phyloP scores from a whole-genome alignment of 140 eudicot genomes.

The Flaveria floridana region DNA sequence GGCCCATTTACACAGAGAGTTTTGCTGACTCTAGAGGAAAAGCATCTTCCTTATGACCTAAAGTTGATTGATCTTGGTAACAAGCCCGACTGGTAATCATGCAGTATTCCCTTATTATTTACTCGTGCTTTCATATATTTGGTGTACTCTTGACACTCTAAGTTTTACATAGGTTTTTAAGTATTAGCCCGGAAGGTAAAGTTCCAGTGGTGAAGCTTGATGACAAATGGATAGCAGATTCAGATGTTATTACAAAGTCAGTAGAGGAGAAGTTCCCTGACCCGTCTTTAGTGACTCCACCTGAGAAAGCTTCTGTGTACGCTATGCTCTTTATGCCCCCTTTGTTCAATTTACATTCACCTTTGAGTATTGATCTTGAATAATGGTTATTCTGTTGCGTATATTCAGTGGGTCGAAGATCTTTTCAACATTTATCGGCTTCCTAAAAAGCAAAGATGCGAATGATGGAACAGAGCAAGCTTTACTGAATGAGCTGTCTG shows the following conservation, averaged over 20 bases:
- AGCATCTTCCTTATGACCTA: slow-evolving; percentile 73
- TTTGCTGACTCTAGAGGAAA: slow-evolving; percentile 84
- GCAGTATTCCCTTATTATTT: neutral
- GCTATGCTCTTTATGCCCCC: slow-evolving; percentile 20
- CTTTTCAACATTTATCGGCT: slow-evolving; percentile 74
- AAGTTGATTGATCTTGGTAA: slow-evolving; percentile 67
- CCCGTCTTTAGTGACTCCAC: slow-evolving; percentile 76
- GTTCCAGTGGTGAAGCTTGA: slow-evolving; percentile 81
- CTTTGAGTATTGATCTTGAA: neutral
- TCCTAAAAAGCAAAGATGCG: slow-evolving; percentile 86
- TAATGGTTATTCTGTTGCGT: neutral
- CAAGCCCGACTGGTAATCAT: slow-evolving; percentile 83
- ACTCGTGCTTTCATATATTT: neutral
- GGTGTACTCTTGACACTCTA: neutral
- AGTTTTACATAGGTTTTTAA: slow-evolving; percentile 52
- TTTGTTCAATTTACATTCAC: neutral
- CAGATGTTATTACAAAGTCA: slow-evolving; percentile 84
- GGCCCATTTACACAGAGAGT: slow-evolving; percentile 96
- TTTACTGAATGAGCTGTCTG: slow-evolving; percentile 60
- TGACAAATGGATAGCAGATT: slow-evolving; percentile 95
- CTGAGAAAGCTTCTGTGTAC: slow-evolving; percentile 89
- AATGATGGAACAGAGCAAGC: slow-evolving; percentile 93
- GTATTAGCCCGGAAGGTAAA: slow-evolving; percentile 86
- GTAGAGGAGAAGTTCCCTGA: slow-evolving; percentile 83
- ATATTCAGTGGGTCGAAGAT: slow-evolving; percentile 87